Conservation (phyloP, 176 grass and related monocot species). For the Elymus sibiricus region DNA sequence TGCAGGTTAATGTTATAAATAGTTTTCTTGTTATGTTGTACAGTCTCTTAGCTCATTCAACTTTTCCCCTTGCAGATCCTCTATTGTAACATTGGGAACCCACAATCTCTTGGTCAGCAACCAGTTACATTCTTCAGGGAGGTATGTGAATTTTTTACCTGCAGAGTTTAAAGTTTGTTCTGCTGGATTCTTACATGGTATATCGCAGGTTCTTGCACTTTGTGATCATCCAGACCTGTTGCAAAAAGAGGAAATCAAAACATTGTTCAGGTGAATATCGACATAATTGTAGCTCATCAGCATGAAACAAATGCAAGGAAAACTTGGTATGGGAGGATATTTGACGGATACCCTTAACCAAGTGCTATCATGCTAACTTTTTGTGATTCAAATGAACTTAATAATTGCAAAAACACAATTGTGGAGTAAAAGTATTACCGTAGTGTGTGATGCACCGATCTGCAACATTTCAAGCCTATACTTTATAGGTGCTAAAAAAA, state of each 20-base stretch:
- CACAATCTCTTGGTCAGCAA: conserved; percentile 95
- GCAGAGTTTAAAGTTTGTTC: conserved; percentile 6
- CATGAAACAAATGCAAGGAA: not conserved
- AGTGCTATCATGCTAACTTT: not conserved
- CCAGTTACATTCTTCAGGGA: conserved; percentile 95
- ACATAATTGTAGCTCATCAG: conserved; percentile 18
- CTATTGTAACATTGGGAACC: conserved; percentile 97
- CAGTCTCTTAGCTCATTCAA: conserved; percentile 23
- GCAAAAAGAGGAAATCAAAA: conserved; percentile 60
- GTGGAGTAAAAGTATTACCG: not conserved
- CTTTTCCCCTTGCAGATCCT: conserved; percentile 57
- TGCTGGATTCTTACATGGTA: conserved; percentile 16
- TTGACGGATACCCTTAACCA: not conserved
- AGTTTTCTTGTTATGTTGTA: not conserved
- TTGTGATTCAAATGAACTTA: not conserved
- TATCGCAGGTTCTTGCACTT: conserved; percentile 81
- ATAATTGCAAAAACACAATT: not conserved
- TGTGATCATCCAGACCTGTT: conserved; percentile 84
- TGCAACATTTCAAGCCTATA: not conserved
- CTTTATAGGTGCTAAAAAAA: not conserved
- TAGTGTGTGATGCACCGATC: not conserved
- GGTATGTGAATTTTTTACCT: conserved; percentile 42
- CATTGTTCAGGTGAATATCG: conserved; percentile 73
- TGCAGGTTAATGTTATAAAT: not conserved
- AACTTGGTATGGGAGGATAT: not conserved